These are phyloP conservation scores for Globisporangium carolinianum DNA, from an alignment of 352 stramenopile species.

Conservation along the genomic window DNA sequence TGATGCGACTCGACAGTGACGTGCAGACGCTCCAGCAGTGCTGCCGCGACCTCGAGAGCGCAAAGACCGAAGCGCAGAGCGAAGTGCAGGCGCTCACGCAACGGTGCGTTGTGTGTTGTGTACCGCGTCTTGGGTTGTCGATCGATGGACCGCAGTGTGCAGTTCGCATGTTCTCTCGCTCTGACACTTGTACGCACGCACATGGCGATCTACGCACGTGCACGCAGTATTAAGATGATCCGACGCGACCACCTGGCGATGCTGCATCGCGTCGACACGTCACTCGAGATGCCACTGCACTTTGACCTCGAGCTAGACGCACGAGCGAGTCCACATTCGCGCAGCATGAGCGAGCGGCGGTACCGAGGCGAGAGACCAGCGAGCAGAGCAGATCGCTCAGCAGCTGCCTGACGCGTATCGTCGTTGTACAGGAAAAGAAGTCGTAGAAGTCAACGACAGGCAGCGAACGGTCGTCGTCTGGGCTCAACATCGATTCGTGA, in stretches of 20 bases:
- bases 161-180: neutral
- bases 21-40: slow-evolving; percentile 29
- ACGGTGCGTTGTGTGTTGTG: slow-evolving; percentile 12
- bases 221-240: slow-evolving; percentile 24
- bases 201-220: too few species aligned
- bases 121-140: neutral
- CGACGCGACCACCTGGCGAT: slow-evolving; percentile 30
- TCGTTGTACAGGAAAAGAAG: too few species aligned
- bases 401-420: too few species aligned
- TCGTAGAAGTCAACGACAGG: too few species aligned
- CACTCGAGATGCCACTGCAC: slow-evolving; percentile 1
- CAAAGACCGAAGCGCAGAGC: slow-evolving; percentile 22
- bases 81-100: slow-evolving; percentile 30
- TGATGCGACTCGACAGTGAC: slow-evolving; percentile 14
- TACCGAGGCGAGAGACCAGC: too few species aligned
- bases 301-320: too few species aligned
- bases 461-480: too few species aligned
- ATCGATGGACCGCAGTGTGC: neutral
- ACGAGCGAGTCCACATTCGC: too few species aligned
- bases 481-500: too few species aligned
- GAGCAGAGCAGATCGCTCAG: too few species aligned
- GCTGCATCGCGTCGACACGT: slow-evolving; percentile 26
- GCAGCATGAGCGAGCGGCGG: too few species aligned
- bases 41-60: slow-evolving; percentile 26
- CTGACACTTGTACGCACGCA: neutral